Evolutionary conservation across 306 rosid species (phyloP).

Genomic region (Vicia villosa): DNA sequence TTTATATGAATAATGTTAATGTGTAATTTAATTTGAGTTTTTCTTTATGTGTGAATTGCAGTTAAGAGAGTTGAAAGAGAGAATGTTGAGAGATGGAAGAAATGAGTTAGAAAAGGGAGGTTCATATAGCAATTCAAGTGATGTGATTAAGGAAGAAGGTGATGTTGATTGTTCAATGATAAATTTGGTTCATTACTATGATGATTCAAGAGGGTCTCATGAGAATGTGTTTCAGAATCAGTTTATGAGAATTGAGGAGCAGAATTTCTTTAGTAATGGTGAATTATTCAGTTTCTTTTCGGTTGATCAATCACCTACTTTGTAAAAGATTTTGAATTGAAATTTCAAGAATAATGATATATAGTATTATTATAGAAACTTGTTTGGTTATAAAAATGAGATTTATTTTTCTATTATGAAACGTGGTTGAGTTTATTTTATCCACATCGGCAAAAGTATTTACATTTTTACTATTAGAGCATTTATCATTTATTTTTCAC

Average conservation of each 20-base stretch:
- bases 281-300: constrained; percentile 68
- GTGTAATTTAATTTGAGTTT: not conserved
- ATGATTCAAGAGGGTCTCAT: constrained; percentile 48
- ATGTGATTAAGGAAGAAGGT: constrained; percentile 49
- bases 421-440: no score
- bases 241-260: constrained; percentile 57
- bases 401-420: no score
- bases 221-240: constrained; percentile 46
- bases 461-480: no score
- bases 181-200: constrained; percentile 54
- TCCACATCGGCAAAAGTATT: no score
- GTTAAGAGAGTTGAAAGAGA: constrained; percentile 59
- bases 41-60: constrained; percentile 29
- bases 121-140: constrained; percentile 48
- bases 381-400: not conserved
- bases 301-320: constrained; percentile 77
- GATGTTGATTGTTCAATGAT: constrained; percentile 44
- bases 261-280: constrained; percentile 44
- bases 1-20: not conserved
- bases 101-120: constrained; percentile 39
- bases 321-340: constrained; percentile 38
- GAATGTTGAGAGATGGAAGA: constrained; percentile 41
- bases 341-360: constrained; percentile 29
- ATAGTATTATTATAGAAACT: not conserved
- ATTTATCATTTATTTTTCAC: no score